These are phyloP conservation scores for Termitomyces sp. DNA, from an alignment of 768 basidiomycete genomes.

Conservation along the genomic window DNA sequence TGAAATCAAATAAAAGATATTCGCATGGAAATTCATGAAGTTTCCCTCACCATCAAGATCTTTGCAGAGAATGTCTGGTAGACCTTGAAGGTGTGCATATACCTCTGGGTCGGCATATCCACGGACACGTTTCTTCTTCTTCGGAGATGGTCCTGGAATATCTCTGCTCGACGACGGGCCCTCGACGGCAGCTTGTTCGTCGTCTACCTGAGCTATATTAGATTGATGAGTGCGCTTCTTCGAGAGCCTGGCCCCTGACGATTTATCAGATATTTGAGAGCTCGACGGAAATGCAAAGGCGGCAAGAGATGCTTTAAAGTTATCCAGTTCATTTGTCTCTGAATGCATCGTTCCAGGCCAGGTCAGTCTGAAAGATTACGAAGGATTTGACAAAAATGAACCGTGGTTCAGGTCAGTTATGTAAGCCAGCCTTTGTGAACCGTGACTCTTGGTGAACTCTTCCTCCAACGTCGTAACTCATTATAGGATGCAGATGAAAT, in stretches of 20 bases:
- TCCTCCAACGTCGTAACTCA: too few relatives aligned
- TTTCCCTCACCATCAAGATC: slow-evolving; percentile 52
- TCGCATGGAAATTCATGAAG: not conserved
- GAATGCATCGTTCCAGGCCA: not conserved
- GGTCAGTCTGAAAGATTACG: too few relatives aligned
- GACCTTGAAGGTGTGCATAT: slow-evolving; percentile 45
- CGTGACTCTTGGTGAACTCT: too few relatives aligned
- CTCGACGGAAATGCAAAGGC: not conserved
- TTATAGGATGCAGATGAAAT: too few relatives aligned
- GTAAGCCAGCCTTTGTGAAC: too few relatives aligned
- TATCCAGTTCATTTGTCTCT: not conserved
- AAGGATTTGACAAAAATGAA: too few relatives aligned
- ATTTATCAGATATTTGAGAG: not conserved
- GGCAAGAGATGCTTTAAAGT: not conserved
- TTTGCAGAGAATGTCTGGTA: slow-evolving; percentile 50
- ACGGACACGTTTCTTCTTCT: slow-evolving; percentile 29
- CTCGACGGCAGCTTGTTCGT: not conserved
- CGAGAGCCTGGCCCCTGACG: not conserved
- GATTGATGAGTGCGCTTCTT: not conserved
- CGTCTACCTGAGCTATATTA: not conserved
- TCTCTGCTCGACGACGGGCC: not conserved
- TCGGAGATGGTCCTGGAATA: slow-evolving; percentile 7
- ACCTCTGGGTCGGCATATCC: slow-evolving; percentile 48
- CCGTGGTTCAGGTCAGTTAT: too few relatives aligned
- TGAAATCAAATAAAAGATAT: not conserved